These are phyloP conservation scores for Russula virescens DNA, from an alignment of 768 basidiomycete genomes.

Conservation along the genomic window DNA sequence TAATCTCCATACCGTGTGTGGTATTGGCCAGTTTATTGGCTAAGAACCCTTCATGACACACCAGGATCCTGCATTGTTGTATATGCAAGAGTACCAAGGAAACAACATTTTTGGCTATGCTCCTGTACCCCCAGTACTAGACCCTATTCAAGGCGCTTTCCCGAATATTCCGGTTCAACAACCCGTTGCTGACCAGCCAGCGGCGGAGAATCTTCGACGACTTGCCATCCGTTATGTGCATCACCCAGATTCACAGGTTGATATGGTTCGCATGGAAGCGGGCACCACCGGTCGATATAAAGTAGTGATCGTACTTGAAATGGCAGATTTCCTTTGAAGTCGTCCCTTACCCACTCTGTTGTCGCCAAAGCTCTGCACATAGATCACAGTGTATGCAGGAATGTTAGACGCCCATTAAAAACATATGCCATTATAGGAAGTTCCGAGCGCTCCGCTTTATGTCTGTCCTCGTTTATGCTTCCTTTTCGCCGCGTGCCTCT, in stretches of 20 bases:
- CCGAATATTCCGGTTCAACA: background rate
- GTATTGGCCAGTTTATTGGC: too few species aligned
- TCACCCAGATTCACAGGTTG: background rate
- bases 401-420: too few species aligned
- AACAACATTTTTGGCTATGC: background rate
- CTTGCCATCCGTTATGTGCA: background rate
- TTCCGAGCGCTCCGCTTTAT: too few species aligned
- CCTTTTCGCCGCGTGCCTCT: too few species aligned
- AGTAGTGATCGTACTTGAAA: background rate
- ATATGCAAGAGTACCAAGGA: background rate
- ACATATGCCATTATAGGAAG: too few species aligned
- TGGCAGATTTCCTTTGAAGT: background rate
- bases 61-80: background rate
- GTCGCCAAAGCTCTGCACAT: too few species aligned
- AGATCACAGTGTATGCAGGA: too few species aligned
- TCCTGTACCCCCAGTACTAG: background rate
- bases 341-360: background rate
- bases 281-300: background rate
- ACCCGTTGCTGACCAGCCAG: background rate
- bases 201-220: background rate
- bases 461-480: too few species aligned
- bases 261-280: background rate
- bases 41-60: background rate
- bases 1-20: too few species aligned
- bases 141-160: background rate